phyloP scores from a whole-genome alignment of 768 basidiomycete genomes.

The Phaeotremella fagi region DNA sequence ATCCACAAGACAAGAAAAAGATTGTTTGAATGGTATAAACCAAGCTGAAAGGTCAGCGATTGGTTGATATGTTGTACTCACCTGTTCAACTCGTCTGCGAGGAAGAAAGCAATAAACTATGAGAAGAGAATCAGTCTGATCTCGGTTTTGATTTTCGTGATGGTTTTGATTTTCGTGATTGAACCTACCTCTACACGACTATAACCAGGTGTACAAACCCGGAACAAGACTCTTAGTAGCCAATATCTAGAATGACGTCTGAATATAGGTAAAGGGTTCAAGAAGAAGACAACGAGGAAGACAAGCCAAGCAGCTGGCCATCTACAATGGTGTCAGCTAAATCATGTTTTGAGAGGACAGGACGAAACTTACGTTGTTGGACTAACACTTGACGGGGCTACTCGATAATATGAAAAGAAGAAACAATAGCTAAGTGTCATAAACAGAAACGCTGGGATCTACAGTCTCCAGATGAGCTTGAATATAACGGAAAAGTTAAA shows the following conservation, averaged over 20 bases:
- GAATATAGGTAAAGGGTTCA: constrained; percentile 71
- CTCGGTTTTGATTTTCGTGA: background rate
- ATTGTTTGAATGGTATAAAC: constrained; percentile 68
- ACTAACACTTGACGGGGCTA: constrained; percentile 56
- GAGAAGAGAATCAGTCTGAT: background rate
- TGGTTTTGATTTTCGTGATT: constrained; percentile 1
- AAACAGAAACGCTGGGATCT: constrained; percentile 80
- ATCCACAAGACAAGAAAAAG: constrained; percentile 66
- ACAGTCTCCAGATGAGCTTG: background rate
- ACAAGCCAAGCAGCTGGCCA: constrained; percentile 64
- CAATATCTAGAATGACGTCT: constrained; percentile 70
- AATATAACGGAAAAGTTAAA: background rate
- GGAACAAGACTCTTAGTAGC: constrained; percentile 63
- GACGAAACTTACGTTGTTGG: constrained; percentile 58
- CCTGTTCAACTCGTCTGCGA: constrained; percentile 49
- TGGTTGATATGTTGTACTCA: constrained; percentile 3
- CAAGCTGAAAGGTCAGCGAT: constrained; percentile 58
- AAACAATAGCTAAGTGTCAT: constrained; percentile 70
- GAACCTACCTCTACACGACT: constrained; percentile 66
- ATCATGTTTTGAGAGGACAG: background rate
- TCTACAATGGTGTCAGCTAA: constrained; percentile 7
- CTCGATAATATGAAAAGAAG: constrained; percentile 71
- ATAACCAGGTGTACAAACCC: constrained; percentile 65
- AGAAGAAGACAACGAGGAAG: constrained; percentile 57
- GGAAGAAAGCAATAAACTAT: constrained; percentile 52